A percentile compares a stretch with the other conserved stretches of the same genome.
Evolutionary conservation across 1,139 yeast genomes (phyloP).

Genomic region (Geotrichum aggregatum): DNA sequence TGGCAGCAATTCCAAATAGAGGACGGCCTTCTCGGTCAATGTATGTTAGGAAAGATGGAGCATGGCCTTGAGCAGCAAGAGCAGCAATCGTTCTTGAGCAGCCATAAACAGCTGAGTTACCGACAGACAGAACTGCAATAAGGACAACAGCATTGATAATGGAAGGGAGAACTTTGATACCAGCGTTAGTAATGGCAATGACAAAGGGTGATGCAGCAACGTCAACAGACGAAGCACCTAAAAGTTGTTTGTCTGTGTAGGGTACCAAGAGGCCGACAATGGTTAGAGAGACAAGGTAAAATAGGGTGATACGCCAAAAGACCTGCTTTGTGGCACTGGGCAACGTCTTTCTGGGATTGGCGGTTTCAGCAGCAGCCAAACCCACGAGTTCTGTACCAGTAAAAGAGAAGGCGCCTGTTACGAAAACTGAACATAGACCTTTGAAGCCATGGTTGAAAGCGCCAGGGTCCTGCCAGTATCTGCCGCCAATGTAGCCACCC

Average conservation of each 20-base stretch:
- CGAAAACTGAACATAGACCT: slow-evolving; percentile 79
- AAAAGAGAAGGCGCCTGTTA: slow-evolving; percentile 81
- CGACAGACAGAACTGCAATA: slow-evolving; percentile 64
- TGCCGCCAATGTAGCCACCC: slow-evolving; percentile 59
- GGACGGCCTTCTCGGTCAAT: slow-evolving; percentile 76
- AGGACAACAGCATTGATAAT: slow-evolving; percentile 70
- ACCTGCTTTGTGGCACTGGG: slow-evolving; percentile 71
- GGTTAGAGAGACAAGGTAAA: slow-evolving; percentile 57
- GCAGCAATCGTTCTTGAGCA: slow-evolving; percentile 80
- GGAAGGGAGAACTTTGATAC: slow-evolving; percentile 59
- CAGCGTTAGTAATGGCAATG: slow-evolving; percentile 56
- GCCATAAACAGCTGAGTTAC: slow-evolving; percentile 73
- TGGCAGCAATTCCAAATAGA: slow-evolving; percentile 57
- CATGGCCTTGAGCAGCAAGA: slow-evolving; percentile 74
- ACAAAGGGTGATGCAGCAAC: slow-evolving; percentile 71
- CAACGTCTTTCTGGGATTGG: slow-evolving; percentile 63
- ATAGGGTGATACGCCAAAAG: slow-evolving; percentile 64
- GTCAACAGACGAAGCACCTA: slow-evolving; percentile 45
- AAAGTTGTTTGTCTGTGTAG: slow-evolving; percentile 47
- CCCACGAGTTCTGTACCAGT: slow-evolving; percentile 83
- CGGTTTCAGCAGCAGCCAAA: slow-evolving; percentile 79
- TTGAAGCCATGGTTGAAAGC: slow-evolving; percentile 64
- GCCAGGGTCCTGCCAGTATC: slow-evolving; percentile 60
- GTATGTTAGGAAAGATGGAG: slow-evolving; percentile 69
- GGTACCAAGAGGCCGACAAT: slow-evolving; percentile 64